These are phyloP conservation scores for Hanseniaspora osmophila DNA, from an alignment of 805 yeast species.

Conservation along the genomic window DNA sequence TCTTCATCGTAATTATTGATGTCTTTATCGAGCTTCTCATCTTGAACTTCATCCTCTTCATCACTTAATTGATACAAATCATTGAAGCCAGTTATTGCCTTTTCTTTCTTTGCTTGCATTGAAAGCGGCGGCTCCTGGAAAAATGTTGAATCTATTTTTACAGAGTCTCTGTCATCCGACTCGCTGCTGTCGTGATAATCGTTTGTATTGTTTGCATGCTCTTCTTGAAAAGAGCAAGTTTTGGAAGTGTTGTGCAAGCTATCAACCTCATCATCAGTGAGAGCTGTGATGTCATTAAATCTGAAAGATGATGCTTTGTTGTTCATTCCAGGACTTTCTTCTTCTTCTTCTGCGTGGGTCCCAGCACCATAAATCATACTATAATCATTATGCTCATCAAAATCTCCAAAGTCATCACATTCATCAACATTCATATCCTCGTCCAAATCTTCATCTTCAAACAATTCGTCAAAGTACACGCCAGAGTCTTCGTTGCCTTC, in stretches of 20 bases:
- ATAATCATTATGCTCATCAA: no score
- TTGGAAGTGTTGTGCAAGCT: no score
- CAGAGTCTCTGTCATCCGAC: not conserved
- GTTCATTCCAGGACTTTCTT: not conserved
- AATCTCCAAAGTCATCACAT: not conserved
- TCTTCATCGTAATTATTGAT: no score
- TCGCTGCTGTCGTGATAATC: conserved; percentile 1
- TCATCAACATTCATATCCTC: conserved; percentile 26
- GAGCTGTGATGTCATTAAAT: no score
- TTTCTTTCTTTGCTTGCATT: not conserved
- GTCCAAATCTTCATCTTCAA: conserved; percentile 29
- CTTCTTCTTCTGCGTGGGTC: conserved; percentile 7
- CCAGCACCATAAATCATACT: no score
- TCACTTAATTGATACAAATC: no score
- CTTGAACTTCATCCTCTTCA: no score
- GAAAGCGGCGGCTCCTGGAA: not conserved
- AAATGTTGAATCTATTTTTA: not conserved
- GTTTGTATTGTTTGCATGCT: not conserved
- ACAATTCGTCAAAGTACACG: conserved; percentile 26
- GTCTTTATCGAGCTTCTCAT: no score
- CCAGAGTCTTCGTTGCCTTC: conserved; percentile 12
- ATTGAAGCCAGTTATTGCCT: no score
- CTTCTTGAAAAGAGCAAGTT: not conserved
- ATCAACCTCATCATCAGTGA: not conserved
- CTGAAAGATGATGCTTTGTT: conserved; percentile 8